These are phyloP conservation scores for Diutina sp. DNA, from an alignment of 1,139 yeast species.

Conservation along the genomic window DNA sequence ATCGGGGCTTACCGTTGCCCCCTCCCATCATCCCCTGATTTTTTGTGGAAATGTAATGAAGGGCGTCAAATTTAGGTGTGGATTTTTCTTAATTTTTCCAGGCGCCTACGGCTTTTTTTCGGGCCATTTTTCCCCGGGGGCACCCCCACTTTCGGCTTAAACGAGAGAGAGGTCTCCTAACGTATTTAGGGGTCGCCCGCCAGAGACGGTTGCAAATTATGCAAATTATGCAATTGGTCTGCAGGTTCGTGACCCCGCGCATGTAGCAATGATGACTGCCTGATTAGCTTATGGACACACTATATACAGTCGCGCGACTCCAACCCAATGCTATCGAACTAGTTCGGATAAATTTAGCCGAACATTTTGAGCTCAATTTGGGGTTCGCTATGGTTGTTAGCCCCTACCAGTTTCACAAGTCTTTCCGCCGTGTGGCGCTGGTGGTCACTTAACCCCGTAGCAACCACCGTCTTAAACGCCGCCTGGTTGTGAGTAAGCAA, in stretches of 20 bases:
- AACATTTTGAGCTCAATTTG: slow-evolving; percentile 1
- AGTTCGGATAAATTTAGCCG: neutral
- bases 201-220: neutral
- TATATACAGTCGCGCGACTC: too few species aligned
- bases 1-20: too few species aligned
- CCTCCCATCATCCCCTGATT: too few species aligned
- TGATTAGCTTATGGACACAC: too few species aligned
- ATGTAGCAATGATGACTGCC: neutral
- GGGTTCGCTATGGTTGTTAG: slow-evolving; percentile 7
- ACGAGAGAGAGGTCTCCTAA: neutral
- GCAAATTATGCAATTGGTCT: neutral
- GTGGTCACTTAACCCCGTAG: slow-evolving; percentile 16
- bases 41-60: too few species aligned
- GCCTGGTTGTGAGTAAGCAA: slow-evolving; percentile 37
- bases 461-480: slow-evolving; percentile 42
- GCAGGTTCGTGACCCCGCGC: neutral
- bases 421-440: slow-evolving; percentile 17
- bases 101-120: neutral
- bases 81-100: neutral
- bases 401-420: slow-evolving; percentile 5
- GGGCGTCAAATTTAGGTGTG: too few species aligned
- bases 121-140: neutral
- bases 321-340: too few species aligned
- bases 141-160: neutral
- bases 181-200: neutral